Conservation (phyloP, 129 eudicot species). For the Centaurea solstitialis region DNA sequence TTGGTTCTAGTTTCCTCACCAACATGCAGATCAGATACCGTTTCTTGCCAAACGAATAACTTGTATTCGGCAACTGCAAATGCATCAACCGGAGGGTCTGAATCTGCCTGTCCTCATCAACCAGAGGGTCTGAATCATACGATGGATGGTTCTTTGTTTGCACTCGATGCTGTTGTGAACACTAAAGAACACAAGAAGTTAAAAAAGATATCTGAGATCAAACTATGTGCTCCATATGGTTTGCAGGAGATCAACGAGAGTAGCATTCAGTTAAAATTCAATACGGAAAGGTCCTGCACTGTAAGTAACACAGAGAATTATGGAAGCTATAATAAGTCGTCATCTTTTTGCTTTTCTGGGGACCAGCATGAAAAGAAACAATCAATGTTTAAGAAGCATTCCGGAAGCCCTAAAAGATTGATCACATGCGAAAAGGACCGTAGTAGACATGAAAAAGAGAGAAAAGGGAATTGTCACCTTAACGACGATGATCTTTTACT, state of each 20-base stretch:
- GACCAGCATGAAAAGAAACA: constrained; percentile 24
- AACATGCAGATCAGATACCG: constrained; percentile 35
- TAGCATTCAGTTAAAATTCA: constrained; percentile 23
- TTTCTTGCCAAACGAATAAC: constrained; percentile 23
- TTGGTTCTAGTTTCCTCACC: constrained; percentile 23
- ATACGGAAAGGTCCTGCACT: background rate
- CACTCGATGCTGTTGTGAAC: constrained; percentile 6
- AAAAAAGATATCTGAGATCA: constrained; percentile 35
- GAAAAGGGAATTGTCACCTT: constrained; percentile 46
- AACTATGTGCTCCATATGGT: constrained; percentile 17
- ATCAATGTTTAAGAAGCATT: constrained; percentile 18
- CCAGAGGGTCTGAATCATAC: constrained; percentile 33
- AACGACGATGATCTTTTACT: constrained; percentile 83
- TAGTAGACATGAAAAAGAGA: constrained; percentile 36
- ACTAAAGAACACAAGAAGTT: constrained; percentile 31
- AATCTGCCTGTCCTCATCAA: constrained; percentile 28
- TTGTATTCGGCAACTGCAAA: constrained; percentile 39
- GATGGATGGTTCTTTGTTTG: constrained; percentile 6
- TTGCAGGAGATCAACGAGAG: constrained; percentile 19
- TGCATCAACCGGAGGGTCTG: constrained; percentile 35
- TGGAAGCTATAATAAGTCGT: constrained; percentile 21
- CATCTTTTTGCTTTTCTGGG: constrained; percentile 26
- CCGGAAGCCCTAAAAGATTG: background rate
- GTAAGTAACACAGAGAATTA: constrained; percentile 7
- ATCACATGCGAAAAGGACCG: background rate